A percentile compares a stretch with the other conserved stretches of the same genome.
These are phyloP conservation scores for Plasmodium billcollinsi DNA, from an alignment of 169 alveolate genomes.

Conservation along the genomic window DNA sequence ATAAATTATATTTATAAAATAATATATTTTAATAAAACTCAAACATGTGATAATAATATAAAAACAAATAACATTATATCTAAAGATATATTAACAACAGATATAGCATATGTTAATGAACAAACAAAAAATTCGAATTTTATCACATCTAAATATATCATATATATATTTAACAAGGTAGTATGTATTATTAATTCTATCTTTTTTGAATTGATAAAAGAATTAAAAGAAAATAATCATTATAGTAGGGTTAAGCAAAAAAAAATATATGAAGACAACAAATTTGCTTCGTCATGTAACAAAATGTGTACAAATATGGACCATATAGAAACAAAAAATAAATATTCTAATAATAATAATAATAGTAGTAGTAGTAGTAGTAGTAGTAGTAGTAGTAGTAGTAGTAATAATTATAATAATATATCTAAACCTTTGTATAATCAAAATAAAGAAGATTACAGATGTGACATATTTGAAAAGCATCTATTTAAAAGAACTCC, in stretches of 20 bases:
- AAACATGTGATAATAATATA: not conserved
- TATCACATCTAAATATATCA: not conserved
- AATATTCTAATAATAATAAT: not conserved
- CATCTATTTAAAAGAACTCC: not conserved
- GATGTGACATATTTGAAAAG: not conserved
- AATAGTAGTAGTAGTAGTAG: no score
- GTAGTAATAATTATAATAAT: no score
- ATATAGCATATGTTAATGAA: not conserved
- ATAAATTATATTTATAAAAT: not conserved
- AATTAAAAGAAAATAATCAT: not conserved
- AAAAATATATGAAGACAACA: not conserved
- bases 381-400: no score
- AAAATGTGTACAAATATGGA: no score
- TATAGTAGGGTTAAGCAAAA: not conserved
- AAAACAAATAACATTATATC: not conserved
- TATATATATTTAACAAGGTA: constrained; percentile 13
- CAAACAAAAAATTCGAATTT: not conserved
- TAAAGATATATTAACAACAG: not conserved
- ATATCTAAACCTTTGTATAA: no score
- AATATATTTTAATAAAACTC: not conserved
- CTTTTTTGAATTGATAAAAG: not conserved
- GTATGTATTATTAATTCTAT: not conserved
- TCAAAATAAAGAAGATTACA: not conserved
- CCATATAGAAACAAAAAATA: no score
- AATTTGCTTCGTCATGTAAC: not conserved